Evolutionary conservation across 1,284 basidiomycete species (phyloP).

Genomic region (Ceratobasidium sp.): DNA sequence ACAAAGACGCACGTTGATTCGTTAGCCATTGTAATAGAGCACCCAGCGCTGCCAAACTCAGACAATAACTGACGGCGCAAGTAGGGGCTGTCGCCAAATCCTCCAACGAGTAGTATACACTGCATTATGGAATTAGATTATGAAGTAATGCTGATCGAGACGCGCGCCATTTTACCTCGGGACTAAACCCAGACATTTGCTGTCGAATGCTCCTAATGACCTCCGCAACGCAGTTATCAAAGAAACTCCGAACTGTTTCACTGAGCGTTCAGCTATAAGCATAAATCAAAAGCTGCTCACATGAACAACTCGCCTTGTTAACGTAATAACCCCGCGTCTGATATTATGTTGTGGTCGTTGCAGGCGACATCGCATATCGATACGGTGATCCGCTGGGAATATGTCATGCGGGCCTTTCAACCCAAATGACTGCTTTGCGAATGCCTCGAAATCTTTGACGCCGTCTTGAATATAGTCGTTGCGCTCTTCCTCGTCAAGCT

Average conservation of each 20-base stretch:
- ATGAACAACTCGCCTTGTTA: slow-evolving; percentile 3
- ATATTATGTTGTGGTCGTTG: neutral
- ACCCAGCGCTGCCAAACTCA: slow-evolving; percentile 7
- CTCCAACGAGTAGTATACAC: slow-evolving; percentile 33
- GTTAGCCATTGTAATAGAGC: slow-evolving; percentile 32
- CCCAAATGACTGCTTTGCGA: slow-evolving; percentile 25
- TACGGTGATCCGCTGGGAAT: neutral
- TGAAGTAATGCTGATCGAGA: neutral
- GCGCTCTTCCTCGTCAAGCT: slow-evolving; percentile 15
- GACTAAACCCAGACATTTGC: slow-evolving; percentile 22
- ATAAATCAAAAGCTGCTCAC: neutral
- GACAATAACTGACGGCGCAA: neutral
- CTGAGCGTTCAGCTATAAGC: neutral
- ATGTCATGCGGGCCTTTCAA: neutral
- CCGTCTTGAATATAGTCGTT: slow-evolving; percentile 25
- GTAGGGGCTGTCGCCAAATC: slow-evolving; percentile 37
- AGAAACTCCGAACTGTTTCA: slow-evolving; percentile 27
- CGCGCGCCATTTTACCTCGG: slow-evolving; percentile 1
- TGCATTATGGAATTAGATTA: neutral
- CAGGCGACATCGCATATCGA: slow-evolving; percentile 36
- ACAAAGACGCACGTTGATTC: slow-evolving; percentile 43
- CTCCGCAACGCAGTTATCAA: slow-evolving; percentile 40
- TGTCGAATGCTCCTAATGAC: slow-evolving; percentile 37
- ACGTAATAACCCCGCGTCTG: slow-evolving; percentile 17
- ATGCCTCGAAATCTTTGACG: slow-evolving; percentile 32